Base-by-base conservation (phyloP, 225 moss, liverwort and hornwort species). In the Polytrichum commune region DNA sequence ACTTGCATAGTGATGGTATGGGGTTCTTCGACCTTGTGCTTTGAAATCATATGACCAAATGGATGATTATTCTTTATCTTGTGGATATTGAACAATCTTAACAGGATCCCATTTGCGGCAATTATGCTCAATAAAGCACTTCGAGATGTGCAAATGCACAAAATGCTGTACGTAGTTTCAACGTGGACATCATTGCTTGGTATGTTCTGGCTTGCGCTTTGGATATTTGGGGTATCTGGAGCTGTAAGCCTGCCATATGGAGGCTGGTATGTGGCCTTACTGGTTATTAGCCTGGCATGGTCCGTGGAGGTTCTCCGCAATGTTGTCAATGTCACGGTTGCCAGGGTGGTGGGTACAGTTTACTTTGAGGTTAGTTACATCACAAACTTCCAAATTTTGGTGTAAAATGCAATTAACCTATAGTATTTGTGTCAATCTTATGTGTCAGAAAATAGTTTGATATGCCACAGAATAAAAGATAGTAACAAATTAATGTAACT, bases 221-320 rank as follows among this genome's bases (percentile, higher is more conserved):
- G 92, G 90, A 90, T 93, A 67, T 95, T 98, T 57, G 98, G 98
- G 5, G 88, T 93, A 55, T 85, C 93, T 1, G 98, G 98, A 53
- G 84, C 83, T 2, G 90, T 88, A 56, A 75, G 81, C 72, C 78
- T 80, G 71, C 76, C 85, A 1, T 69, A 82, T 54, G 75, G 90
- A 53, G 86, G 91, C 68, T 78, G 81, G 81, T 85, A 91, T 79
- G 75, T 88, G 54, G 82, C 83, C 8, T 77, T 83, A 28, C 72
- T 85, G 23, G 70, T 93, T 9, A n/a, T 83, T 23, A 98, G 98
- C 72, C 72, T 95, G 71, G 78, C 88, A 10, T 98, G 98, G 98
- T 88, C 94, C 26, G 83, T 91, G 90, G 95, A 98, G 74, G 98
- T 98, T 20, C 81, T 98, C 24, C 92, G 91, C n/a, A 98, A 98